Conservation (phyloP, 75 land plant species). For the Pinus tabuliformis region DNA sequence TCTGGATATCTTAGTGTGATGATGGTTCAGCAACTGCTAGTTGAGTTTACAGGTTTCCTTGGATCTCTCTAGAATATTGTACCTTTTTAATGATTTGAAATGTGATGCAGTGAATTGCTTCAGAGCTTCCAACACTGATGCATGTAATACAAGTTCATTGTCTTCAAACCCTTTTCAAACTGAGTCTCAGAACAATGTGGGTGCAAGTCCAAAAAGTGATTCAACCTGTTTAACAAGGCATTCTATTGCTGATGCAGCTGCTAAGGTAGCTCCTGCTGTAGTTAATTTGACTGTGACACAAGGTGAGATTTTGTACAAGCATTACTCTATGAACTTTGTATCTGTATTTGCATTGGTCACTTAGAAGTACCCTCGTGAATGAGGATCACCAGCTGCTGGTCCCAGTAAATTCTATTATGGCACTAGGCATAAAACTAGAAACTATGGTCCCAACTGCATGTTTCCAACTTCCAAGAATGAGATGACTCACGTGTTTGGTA, state of each 20-base stretch:
- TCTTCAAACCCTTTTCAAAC: constrained; percentile 4
- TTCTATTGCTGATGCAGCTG: constrained; percentile 84
- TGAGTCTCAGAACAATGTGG: background rate
- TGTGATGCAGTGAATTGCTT: constrained; percentile 3
- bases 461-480: too few relatives aligned
- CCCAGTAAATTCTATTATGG: background rate
- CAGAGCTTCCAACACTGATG: background rate
- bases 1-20: background rate
- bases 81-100: background rate
- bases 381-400: background rate
- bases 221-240: constrained; percentile 59
- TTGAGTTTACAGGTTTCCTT: too few relatives aligned
- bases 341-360: background rate
- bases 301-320: constrained; percentile 28
- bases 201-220: constrained; percentile 11
- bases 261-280: constrained; percentile 84
- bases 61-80: background rate
- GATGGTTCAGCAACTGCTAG: too few relatives aligned
- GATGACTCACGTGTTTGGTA: too few relatives aligned
- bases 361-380: background rate
- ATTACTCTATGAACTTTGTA: background rate
- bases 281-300: constrained; percentile 72
- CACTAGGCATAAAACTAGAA: too few relatives aligned
- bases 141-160: background rate
- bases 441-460: too few relatives aligned